Base-by-base conservation (phyloP, 2,329 filamentous ascomycete species). In the Penicillium expansum region DNA sequence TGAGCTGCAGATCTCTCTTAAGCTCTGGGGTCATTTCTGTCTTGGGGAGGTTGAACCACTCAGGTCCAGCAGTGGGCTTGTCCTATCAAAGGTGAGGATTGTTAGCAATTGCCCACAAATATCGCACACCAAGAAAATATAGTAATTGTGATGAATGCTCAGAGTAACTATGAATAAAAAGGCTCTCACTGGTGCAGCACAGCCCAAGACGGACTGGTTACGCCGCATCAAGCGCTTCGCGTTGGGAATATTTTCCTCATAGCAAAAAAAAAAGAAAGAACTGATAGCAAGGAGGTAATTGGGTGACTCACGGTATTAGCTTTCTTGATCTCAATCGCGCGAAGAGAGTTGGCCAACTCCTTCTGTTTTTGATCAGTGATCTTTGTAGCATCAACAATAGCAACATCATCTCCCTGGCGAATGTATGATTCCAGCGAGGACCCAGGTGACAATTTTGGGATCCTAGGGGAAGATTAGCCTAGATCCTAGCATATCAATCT, bases 31-130 rank as follows among this genome's bases (percentile, higher is more conserved):
- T 96, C 49, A 96, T 76, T 49, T 90, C 82, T 27, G 93, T 97
- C 67, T 87, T 87, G 6, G 92, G 92, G 52, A 99, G 81, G 67
- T 95, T 84, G 77, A 89, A 97, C 93, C 93, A 97, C 56, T 89
- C 81, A 16, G 86, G 76, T 43, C 93, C 94, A 49, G 92, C 89
- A 59, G 87, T 89, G 56, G 82, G 79, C 72, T 83, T 85, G 67
- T 83, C 83, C 69, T 76, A 48, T 22, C 44, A 41, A 44, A 29
- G 29, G 54, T 59, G 37, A 45, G 38, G 29, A 30, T 60, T 63
- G 63, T 64, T 58, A 63, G 67, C 57, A 32, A 67, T 74, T 61
- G 73, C 67, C 41, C 38, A 16, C 51, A 41, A n/a, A 33, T 1
- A 50, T 50, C 44, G 32, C 24, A 45, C 33, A 58, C 16, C 29